These are phyloP conservation scores for Abrus precatorius DNA, from an alignment of 306 rosid genomes.

Conservation along the genomic window DNA sequence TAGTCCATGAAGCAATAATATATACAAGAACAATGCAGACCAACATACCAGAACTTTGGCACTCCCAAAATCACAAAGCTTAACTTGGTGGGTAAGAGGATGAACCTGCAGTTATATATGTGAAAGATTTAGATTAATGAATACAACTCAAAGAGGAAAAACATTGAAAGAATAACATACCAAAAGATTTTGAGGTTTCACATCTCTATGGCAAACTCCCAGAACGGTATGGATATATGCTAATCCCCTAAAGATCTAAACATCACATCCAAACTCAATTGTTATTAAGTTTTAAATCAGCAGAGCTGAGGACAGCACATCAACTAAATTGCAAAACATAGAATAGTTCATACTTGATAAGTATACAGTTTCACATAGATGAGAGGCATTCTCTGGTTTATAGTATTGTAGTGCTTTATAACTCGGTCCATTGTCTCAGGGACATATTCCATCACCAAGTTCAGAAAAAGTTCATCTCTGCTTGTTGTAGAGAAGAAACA, in stretches of 20 bases:
- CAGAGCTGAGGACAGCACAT: not conserved
- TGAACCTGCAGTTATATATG: constrained; percentile 65
- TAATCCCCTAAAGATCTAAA: constrained; percentile 85
- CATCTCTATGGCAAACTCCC: constrained; percentile 90
- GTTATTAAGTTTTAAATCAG: constrained; percentile 7
- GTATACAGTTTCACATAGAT: constrained; percentile 84
- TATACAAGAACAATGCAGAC: constrained; percentile 24
- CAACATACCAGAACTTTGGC: constrained; percentile 83
- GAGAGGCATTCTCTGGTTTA: constrained; percentile 90
- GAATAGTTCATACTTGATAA: constrained; percentile 75
- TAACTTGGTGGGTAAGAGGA: constrained; percentile 90
- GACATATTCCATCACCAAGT: constrained; percentile 86
- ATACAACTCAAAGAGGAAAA: constrained; percentile 27
- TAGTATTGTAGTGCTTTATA: constrained; percentile 72
- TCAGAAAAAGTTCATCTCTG: constrained; percentile 83
- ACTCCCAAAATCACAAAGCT: constrained; percentile 94
- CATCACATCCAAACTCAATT: constrained; percentile 33
- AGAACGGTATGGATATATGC: constrained; percentile 85
- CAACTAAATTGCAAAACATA: not conserved
- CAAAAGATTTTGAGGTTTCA: constrained; percentile 92
- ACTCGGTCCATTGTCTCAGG: constrained; percentile 85
- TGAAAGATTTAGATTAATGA: constrained; percentile 28
- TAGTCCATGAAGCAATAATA: constrained; percentile 4
- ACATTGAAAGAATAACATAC: constrained; percentile 50
- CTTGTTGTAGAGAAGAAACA: constrained; percentile 88